Percentiles rank a stretch among this genome's conserved stretches.
These are phyloP conservation scores for Dothidotthia symphoricarpi DNA, from an alignment of 2,329 filamentous ascomycete species.

Conservation along the genomic window DNA sequence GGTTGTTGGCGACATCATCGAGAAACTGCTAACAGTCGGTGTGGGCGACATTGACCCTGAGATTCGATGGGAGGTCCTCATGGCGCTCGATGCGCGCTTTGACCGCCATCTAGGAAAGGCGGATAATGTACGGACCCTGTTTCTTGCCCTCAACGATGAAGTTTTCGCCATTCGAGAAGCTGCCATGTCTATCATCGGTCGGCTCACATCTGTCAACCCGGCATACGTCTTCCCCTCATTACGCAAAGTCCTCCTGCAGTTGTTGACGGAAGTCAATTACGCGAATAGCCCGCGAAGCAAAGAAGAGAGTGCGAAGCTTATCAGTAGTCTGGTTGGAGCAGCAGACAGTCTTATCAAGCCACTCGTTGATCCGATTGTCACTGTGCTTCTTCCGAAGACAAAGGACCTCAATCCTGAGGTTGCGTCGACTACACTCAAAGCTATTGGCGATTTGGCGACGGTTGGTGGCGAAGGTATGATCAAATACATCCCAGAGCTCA, in stretches of 20 bases:
- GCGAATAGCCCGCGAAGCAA: conserved; percentile 92
- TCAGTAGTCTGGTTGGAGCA: conserved; percentile 89
- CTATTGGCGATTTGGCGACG: conserved; percentile 88
- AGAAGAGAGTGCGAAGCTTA: conserved; percentile 90
- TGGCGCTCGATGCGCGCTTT: conserved; percentile 88
- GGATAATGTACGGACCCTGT: conserved; percentile 93
- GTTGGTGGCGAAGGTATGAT: conserved; percentile 94
- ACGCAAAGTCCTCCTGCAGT: conserved; percentile 90
- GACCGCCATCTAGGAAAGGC: conserved; percentile 96
- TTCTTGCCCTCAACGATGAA: conserved; percentile 94
- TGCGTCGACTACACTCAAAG: conserved; percentile 90
- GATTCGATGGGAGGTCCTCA: conserved; percentile 84
- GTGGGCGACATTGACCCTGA: conserved; percentile 86
- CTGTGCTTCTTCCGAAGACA: conserved; percentile 89
- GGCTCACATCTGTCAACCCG: conserved; percentile 85
- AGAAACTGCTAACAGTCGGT: conserved; percentile 90
- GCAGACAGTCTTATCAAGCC: conserved; percentile 91
- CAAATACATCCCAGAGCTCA: conserved; percentile 83
- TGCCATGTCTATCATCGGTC: conserved; percentile 92
- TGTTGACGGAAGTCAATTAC: conserved; percentile 94
- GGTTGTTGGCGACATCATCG: conserved; percentile 96
- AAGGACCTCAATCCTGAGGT: conserved; percentile 82
- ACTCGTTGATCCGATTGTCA: conserved; percentile 95
- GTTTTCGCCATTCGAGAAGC: conserved; percentile 90
- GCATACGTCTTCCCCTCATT: conserved; percentile 96